phyloP scores from a whole-genome alignment of 306 rosid genomes.

The Gastrolobium bilobum region DNA sequence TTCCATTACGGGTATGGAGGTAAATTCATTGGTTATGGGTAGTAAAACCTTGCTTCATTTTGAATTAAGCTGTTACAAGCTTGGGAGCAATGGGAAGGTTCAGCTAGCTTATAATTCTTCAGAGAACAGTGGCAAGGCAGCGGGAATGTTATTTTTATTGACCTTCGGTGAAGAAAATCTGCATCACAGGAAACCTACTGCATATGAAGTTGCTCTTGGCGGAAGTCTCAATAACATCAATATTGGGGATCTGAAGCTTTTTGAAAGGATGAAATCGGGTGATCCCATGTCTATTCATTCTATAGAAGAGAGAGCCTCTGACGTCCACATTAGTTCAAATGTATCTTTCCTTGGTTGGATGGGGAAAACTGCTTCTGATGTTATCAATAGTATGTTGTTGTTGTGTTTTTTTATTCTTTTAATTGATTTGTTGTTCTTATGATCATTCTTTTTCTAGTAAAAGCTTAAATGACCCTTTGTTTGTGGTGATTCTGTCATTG shows the following conservation, averaged over 20 bases:
- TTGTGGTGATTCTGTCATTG: slow-evolving; percentile 33
- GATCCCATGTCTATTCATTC: slow-evolving; percentile 71
- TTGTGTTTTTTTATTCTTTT: slow-evolving; percentile 33
- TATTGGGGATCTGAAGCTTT: slow-evolving; percentile 56
- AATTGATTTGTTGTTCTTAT: slow-evolving; percentile 13
- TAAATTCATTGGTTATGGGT: slow-evolving; percentile 69
- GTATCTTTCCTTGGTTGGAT: slow-evolving; percentile 81
- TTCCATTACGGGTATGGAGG: slow-evolving; percentile 67
- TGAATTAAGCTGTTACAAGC: slow-evolving; percentile 60
- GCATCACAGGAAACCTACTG: slow-evolving; percentile 58
- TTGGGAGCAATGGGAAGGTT: slow-evolving; percentile 57
- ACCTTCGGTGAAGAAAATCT: slow-evolving; percentile 62
- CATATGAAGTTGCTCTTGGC: slow-evolving; percentile 69
- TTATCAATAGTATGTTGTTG: slow-evolving; percentile 77
- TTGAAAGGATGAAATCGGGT: slow-evolving; percentile 63
- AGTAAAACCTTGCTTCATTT: slow-evolving; percentile 79
- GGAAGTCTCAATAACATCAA: slow-evolving; percentile 53
- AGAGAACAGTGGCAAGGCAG: slow-evolving; percentile 54
- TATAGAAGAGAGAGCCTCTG: slow-evolving; percentile 63
- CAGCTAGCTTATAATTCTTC: slow-evolving; percentile 56
- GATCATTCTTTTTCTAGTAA: not conserved
- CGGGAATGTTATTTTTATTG: slow-evolving; percentile 69
- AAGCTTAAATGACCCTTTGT: slow-evolving; percentile 22
- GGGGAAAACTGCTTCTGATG: slow-evolving; percentile 76
- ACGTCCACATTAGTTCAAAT: slow-evolving; percentile 60